These are phyloP conservation scores for Syzygium malaccense DNA, from an alignment of 441 rosid genomes.

Conservation along the genomic window DNA sequence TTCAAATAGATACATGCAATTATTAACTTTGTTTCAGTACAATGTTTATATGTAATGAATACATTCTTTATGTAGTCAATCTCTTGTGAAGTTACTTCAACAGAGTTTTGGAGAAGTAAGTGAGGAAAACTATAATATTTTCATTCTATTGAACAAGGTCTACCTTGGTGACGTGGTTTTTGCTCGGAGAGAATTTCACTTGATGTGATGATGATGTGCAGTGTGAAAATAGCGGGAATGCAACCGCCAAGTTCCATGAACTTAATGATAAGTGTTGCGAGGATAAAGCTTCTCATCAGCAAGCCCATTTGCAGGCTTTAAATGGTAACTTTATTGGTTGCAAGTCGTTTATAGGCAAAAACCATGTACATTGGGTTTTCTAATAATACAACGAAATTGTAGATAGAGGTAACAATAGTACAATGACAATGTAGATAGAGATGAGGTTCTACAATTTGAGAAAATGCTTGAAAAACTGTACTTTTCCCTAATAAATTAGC, in stretches of 20 bases:
- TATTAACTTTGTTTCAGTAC: background rate
- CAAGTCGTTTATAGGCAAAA: background rate
- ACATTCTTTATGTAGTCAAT: conserved; percentile 36
- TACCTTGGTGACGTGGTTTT: background rate
- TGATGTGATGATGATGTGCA: conserved; percentile 23
- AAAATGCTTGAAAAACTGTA: background rate
- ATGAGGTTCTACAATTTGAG: background rate
- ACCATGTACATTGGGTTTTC: background rate
- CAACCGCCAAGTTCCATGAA: conserved; percentile 60
- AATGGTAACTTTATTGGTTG: conserved; percentile 28
- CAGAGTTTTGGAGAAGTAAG: conserved; percentile 86
- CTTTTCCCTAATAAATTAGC: background rate
- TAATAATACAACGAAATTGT: background rate
- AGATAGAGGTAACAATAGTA: too few relatives aligned
- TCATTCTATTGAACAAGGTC: background rate
- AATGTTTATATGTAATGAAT: background rate
- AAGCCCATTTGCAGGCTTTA: conserved; percentile 41
- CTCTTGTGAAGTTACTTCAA: conserved; percentile 56
- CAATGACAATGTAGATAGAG: background rate
- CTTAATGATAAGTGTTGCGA: conserved; percentile 56
- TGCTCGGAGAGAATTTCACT: background rate
- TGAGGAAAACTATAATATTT: background rate
- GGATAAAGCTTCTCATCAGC: conserved; percentile 32
- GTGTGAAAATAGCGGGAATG: conserved; percentile 63
- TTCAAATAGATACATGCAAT: background rate